Percentiles rank a stretch among this genome's conserved stretches.
These are phyloP conservation scores for Paramecium sexaurelia DNA, from an alignment of 73 alveolate species.

Conservation along the genomic window DNA sequence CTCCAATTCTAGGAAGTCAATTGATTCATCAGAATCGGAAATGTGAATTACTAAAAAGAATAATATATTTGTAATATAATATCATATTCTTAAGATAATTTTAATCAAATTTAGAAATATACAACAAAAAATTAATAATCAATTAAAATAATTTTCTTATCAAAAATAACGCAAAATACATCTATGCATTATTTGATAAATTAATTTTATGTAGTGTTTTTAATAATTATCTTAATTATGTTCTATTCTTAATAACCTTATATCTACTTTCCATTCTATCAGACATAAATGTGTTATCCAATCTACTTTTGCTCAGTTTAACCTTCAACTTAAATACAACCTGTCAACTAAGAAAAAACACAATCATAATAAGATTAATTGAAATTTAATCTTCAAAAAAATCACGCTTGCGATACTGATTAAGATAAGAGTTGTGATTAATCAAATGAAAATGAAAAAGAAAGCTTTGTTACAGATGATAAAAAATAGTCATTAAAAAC, in stretches of 20 bases:
- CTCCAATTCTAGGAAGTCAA: neutral
- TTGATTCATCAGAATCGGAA: neutral
- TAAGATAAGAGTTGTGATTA: neutral
- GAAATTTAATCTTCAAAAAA: neutral
- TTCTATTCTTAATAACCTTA: neutral
- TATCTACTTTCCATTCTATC: neutral
- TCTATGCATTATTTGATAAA: neutral
- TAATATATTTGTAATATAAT: neutral
- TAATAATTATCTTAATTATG: neutral
- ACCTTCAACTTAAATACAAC: neutral
- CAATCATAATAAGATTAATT: too few relatives aligned
- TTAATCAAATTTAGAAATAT: too few relatives aligned
- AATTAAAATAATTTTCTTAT: too few relatives aligned
- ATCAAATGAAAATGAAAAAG: neutral
- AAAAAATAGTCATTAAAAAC: neutral
- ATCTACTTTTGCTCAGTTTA: neutral
- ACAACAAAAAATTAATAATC: too few relatives aligned
- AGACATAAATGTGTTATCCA: neutral
- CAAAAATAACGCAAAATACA: neutral
- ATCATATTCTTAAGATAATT: too few relatives aligned
- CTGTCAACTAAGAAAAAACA: neutral
- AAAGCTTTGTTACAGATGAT: neutral
- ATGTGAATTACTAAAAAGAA: neutral
- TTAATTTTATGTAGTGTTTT: neutral
- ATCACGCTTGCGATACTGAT: neutral